Conservation (phyloP, 495 filamentous ascomycete genomes). For the Penicillium pancosmium region DNA sequence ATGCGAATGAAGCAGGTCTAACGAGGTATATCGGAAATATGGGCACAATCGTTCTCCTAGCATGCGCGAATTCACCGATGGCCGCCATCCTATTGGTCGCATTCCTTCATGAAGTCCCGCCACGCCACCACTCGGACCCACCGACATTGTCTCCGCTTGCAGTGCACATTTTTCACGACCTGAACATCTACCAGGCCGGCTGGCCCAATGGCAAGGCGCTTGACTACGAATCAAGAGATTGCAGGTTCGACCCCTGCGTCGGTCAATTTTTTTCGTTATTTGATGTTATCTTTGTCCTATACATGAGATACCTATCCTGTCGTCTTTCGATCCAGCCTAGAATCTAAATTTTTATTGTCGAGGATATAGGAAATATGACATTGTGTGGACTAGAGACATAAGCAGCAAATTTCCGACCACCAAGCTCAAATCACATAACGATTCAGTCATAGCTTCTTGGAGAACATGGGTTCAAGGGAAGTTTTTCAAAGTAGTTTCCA, state of each 20-base stretch:
- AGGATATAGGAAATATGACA: too few relatives aligned
- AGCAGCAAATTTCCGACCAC: background rate
- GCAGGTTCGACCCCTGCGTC: constrained; percentile 51
- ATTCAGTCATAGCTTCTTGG: background rate
- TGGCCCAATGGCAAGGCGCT: constrained; percentile 74
- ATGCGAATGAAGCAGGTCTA: too few relatives aligned
- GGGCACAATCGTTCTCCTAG: too few relatives aligned
- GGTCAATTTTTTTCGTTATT: constrained; percentile 34
- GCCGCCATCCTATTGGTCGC: background rate
- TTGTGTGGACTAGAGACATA: background rate
- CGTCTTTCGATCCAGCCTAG: too few relatives aligned
- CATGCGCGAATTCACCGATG: too few relatives aligned
- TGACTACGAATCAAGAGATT: constrained; percentile 74
- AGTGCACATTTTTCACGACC: background rate
- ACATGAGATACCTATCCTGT: background rate
- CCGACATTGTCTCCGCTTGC: background rate
- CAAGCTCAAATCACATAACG: background rate
- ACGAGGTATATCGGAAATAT: too few relatives aligned
- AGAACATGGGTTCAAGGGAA: background rate
- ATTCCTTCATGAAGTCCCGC: background rate
- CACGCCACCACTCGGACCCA: background rate
- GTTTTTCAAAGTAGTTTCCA: background rate
- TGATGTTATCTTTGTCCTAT: background rate
- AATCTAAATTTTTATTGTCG: too few relatives aligned
- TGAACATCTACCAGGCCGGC: constrained; percentile 31